Conservation (phyloP, 2,329 filamentous ascomycete genomes). For the Clarireedia sp. region DNA sequence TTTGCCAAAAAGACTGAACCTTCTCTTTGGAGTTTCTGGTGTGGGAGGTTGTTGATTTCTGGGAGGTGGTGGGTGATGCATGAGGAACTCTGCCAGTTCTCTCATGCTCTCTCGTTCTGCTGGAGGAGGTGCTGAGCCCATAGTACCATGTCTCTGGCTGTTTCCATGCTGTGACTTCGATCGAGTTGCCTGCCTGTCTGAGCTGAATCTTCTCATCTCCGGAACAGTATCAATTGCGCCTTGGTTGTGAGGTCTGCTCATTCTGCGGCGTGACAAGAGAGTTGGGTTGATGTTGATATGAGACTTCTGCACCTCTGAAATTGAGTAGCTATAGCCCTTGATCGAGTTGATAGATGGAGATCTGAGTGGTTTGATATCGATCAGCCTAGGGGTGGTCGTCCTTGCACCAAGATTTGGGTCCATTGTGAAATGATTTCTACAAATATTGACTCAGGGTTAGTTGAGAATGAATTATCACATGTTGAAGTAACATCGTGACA, state of each 20-base stretch:
- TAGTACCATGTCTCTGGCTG: neutral
- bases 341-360: neutral
- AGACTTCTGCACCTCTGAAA: neutral
- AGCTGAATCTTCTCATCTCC: neutral
- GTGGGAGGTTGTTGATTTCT: slow-evolving; percentile 43
- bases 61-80: slow-evolving; percentile 40
- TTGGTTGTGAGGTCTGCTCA: neutral
- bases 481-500: too few relatives aligned
- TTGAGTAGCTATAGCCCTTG: neutral
- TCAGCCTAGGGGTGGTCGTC: neutral
- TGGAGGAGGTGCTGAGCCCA: neutral
- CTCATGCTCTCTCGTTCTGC: slow-evolving; percentile 22
- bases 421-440: neutral
- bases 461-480: neutral
- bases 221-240: slow-evolving; percentile 2
- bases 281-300: slow-evolving; percentile 1
- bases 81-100: slow-evolving; percentile 42
- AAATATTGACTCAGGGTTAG: neutral
- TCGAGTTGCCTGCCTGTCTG: neutral
- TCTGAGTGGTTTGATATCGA: neutral
- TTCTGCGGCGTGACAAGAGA: slow-evolving; percentile 2
- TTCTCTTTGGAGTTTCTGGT: slow-evolving; percentile 27
- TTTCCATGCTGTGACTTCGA: neutral
- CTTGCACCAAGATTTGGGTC: neutral
- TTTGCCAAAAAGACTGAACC: slow-evolving; percentile 28